Evolutionary conservation across 345 rosid species (phyloP), one percentile per base, ranked within the genome.

Genomic region (Brassica juncea): DNA sequence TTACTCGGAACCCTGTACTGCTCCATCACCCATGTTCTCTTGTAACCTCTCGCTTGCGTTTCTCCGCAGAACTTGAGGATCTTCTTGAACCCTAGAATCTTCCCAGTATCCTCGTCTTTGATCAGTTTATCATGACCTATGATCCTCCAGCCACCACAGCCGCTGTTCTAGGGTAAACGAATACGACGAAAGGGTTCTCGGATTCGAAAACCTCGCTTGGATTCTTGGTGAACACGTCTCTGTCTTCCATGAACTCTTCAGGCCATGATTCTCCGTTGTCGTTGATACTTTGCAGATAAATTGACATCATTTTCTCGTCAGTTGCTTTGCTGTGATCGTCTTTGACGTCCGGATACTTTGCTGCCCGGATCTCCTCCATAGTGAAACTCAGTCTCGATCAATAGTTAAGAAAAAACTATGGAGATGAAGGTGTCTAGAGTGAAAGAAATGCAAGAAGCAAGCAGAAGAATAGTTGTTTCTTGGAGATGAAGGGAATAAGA

Each of bases 1-100:
- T 60, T 60, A 0, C 16, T 35, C 14, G 8, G 15, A 19, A 67
- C 1, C 54, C 70, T 70, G 9, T 8, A 77, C 75, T 61, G 64
- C 71, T 77, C 70, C 75, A 70, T 77, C 1, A 77, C 57, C 75
- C 71, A 77, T 0, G 2, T 70, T 32, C 16, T 9, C n/a, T 49
- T 52, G 14, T 47, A 8, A 0, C 70, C 54, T 62, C 39, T 69
- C 1, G 3, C 32, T 47, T 47, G 32, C 4, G 0, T 8, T 54
- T 25, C 35, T 3, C 7, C 8, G 30, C 49, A 42, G 49, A 42
- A 42, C 49, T 42, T 42, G 49, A 42, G 49, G 14, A 42, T 42
- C 49, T 42, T 77, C 71, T 77, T 77, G 27, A 77, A 34, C 70
- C 75, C 80, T 77, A 77, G 64, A 77, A 70, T 0, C 60, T 77